Percentiles rank a stretch among this genome's conserved stretches.
Evolutionary conservation across 2,329 filamentous ascomycete genomes (phyloP).

Genomic region (Lachnellula cervina): DNA sequence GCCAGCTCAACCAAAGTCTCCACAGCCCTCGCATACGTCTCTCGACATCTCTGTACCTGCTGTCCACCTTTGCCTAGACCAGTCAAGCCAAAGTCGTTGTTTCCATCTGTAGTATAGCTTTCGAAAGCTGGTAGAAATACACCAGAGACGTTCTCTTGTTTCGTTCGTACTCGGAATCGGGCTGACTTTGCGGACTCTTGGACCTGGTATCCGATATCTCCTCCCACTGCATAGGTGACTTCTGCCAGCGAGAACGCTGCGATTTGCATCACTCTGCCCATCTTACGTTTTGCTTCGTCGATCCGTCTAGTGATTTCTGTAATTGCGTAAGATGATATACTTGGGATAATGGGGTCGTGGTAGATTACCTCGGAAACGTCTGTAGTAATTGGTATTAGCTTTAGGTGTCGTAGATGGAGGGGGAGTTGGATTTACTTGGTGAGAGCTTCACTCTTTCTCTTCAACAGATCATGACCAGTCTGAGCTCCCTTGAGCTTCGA

Average conservation of each 20-base stretch:
- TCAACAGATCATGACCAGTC: constrained; percentile 88
- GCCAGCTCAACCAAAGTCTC: constrained; percentile 94
- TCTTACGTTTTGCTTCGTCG: constrained; percentile 98
- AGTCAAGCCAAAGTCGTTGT: constrained; percentile 93
- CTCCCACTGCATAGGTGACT: constrained; percentile 94
- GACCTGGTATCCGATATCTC: constrained; percentile 94
- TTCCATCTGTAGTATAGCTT: constrained; percentile 80
- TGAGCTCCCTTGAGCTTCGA: constrained; percentile 92
- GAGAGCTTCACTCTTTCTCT: constrained; percentile 95
- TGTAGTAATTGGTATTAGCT: constrained; percentile 37
- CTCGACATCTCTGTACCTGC: constrained; percentile 89
- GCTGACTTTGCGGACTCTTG: constrained; percentile 93
- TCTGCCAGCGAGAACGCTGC: constrained; percentile 96
- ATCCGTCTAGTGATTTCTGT: constrained; percentile 95
- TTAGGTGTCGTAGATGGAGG: neutral
- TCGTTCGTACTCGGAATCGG: constrained; percentile 86
- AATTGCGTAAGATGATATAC: neutral
- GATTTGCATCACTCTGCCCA: constrained; percentile 99
- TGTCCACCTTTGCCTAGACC: constrained; percentile 95
- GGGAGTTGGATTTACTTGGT: constrained; percentile 66
- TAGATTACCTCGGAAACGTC: constrained; percentile 77
- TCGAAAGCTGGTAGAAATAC: constrained; percentile 93
- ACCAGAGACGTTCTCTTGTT: constrained; percentile 97
- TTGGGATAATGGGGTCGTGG: neutral
- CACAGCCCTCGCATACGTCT: constrained; percentile 93